Evolutionary conservation across 306 rosid species (phyloP), one percentile per base, ranked within the genome.

Genomic region (Clitoria ternatea): DNA sequence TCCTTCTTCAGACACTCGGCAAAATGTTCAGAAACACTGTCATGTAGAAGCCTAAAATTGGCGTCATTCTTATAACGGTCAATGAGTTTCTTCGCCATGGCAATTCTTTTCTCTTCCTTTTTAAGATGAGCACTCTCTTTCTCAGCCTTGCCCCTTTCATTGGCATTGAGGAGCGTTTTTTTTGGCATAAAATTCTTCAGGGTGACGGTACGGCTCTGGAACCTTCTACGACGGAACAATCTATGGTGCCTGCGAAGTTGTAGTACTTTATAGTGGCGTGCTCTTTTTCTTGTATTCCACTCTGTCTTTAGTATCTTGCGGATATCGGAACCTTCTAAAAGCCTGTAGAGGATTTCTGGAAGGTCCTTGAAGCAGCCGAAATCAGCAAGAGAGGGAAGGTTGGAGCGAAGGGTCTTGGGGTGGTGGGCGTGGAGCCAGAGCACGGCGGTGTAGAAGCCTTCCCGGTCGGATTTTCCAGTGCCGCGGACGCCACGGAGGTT

Each of bases 311-410:
- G 92, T 0, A 1, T 23, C 18, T 20, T 0, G 7, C 96, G 74
- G 2, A 62, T 80, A 0, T 80, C 79, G 4, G 80, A 33, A 7
- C 95, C 92, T 43, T 86, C 81, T 0, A 88, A 74, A 35, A 86
- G 77, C 17, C 91, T 79, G 69, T 79, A 86, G 2, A 90, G 89
- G 57, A 90, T 81, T 74, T 90, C 92, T 4, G 87, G 95, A 14
- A 90, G 79, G 64, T 90, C 97, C 65, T 90, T 88, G 74, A 88
- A 83, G 79, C 79, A 86, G 0, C 97, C 95, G 54, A 90, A 90
- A 1, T 69, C 81, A 2, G 87, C 89, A 2, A 90, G 75, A 5
- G 88, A 71, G 11, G 80, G 66, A 17, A 88, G 40, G 32, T 88
- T 90, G 76, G 49, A 62, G 0, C 82, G 86, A 0, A 90, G 85